These are phyloP conservation scores for Puya raimondii DNA, from an alignment of 176 grass and related monocot species.

Conservation along the genomic window DNA sequence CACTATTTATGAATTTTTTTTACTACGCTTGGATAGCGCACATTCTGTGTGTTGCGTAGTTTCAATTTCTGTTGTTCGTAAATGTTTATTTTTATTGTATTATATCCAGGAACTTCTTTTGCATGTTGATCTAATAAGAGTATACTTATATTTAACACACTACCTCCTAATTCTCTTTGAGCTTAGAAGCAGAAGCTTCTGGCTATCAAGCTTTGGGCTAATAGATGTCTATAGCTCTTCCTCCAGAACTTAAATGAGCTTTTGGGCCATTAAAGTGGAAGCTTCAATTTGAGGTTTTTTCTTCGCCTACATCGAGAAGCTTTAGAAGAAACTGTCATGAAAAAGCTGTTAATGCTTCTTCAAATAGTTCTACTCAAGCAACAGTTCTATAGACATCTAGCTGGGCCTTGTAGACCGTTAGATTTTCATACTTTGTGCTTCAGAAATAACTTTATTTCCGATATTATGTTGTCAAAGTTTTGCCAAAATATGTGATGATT, in stretches of 20 bases:
- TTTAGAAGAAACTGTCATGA: no score
- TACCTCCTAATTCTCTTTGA: not conserved
- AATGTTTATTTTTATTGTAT: not conserved
- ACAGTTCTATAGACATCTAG: no score
- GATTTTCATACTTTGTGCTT: not conserved
- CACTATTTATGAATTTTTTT: no score
- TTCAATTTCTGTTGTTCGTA: not conserved
- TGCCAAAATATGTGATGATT: constrained; percentile 3
- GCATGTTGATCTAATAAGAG: not conserved
- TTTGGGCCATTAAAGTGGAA: no score
- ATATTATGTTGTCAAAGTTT: not conserved
- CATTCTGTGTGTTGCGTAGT: not conserved
- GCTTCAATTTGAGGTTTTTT: no score
- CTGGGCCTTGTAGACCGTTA: not conserved
- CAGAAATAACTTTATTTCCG: not conserved
- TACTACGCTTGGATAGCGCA: no score
- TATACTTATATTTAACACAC: not conserved
- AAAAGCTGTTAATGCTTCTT: no score
- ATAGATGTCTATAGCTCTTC: no score
- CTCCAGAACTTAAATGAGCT: no score
- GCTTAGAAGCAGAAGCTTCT: not conserved
- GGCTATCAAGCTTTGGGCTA: no score
- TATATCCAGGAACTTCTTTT: not conserved
- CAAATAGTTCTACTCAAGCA: no score
- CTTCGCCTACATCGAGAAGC: no score